Base-by-base conservation (phyloP, 2,329 filamentous ascomycete species). In the Metarhizium anisopliae region DNA sequence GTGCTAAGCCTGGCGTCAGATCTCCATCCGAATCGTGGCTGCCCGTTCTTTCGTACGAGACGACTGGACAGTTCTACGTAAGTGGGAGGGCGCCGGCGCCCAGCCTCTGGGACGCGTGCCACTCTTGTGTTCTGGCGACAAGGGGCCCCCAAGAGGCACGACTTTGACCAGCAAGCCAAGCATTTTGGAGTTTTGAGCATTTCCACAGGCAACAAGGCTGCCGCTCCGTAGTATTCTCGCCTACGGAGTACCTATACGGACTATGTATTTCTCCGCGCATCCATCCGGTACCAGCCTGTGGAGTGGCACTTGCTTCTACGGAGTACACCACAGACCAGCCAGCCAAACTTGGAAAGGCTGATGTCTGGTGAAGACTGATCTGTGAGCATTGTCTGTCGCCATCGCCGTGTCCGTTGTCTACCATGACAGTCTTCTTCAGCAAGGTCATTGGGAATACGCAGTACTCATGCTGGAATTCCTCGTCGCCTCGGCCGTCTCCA, bases 21-120 rank as follows among this genome's bases (percentile, higher is more conserved):
- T 51, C 42, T 54, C 50, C 55, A 43, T 50, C 49, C 49, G 53
- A 54, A 45, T 52, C 36, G 50, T 43, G 50, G 50, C 43, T 55
- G 56, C 53, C 50, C 51, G 5, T 49, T 51, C n/a, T 57, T 43
- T 52, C 50, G 53, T 53, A 53, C 53, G 56, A 55, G 53, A 57
- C 35, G 35, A 51, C 18, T 40, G 18, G 29, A 35, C 40, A 43
- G n/a, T 18, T 14, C 35, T 25, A 25, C 25, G 25, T 25, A 13
- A 2, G 13, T 36, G 38, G 38, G 38, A 40, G 32, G 10, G 32
- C 32, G 32, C 32, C 32, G 10, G 7, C 32, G 32, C 32, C 7
- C 32, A 35, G 25, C 32, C 6, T 7, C 32, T 35, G 10, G 32
- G 32, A 35, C 7, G 32, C 10, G 32, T 35, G 32, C 32, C 32